Evolutionary conservation across 441 rosid genomes (phyloP), one percentile per base, ranked within the genome.

Genomic region (Euphorbia corollata): DNA sequence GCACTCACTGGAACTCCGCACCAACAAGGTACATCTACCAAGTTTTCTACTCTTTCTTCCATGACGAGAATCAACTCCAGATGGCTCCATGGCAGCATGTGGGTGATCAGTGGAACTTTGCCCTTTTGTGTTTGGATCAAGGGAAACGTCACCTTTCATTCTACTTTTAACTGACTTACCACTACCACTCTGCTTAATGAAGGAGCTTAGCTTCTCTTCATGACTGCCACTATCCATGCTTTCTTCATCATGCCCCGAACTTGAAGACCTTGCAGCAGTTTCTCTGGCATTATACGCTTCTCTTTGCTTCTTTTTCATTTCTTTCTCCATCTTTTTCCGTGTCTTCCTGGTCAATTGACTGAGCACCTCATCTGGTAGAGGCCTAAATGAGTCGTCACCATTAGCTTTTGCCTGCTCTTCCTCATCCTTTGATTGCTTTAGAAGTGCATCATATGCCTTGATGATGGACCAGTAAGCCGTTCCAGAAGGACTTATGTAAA

Each of bases 401-500:
- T 59, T 61, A 24, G 77, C 69, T 70, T 80, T 84, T 51, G 54
- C 79, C 72, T 79, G 87, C 34, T 70, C 82, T 74, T 83, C 89
- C n/a, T 86, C 88, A 6, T 81, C 90, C 1, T 81, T 80, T 61
- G 76, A 77, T 78, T 91, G 98, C 86, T 89, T 88, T 72, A 71
- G 78, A 81, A 94, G 91, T 36, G 98, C 98, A 79, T 91, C 98
- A 80, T 94, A 91, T 59, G 99, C 99, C 82, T 94, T 94, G 59
- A 89, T 85, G 39, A 94, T 94, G 59, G 99, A 94, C 99, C 99
- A 94, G 75, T 86, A 94, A 62, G 99, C 96, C 36, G 90, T 87
- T 65, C 99, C 99, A 13, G 82, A 16, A 51, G 97, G 99, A 77
- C 79, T 94, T 62, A 91, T 80, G 71, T 94, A 94, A 34, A 94